Evolutionary conservation across 805 yeast genomes (phyloP).

Genomic region (Pichia heedii): DNA sequence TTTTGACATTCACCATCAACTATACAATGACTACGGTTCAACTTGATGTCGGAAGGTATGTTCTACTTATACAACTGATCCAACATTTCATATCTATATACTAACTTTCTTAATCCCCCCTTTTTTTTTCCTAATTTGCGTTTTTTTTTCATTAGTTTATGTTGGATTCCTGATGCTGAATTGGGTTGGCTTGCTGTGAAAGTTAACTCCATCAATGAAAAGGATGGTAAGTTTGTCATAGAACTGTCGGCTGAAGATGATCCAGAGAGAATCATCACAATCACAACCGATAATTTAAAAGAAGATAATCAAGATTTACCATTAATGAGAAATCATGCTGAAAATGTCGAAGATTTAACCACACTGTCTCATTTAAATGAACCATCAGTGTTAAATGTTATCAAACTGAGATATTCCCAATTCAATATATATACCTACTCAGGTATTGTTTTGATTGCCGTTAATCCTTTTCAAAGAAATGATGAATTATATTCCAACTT

Average conservation of each 20-base stretch:
- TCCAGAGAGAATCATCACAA: slow-evolving; percentile 33
- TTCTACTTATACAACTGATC: too few species aligned
- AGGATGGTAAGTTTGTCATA: slow-evolving; percentile 37
- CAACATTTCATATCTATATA: too few species aligned
- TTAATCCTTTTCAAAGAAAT: slow-evolving; percentile 89
- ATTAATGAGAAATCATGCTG: slow-evolving; percentile 82
- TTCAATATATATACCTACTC: slow-evolving; percentile 90
- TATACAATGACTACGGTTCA: slow-evolving; percentile 6
- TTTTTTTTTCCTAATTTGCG: background rate
- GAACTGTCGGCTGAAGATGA: slow-evolving; percentile 45
- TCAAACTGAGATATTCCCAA: slow-evolving; percentile 79
- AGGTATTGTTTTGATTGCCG: slow-evolving; percentile 93
- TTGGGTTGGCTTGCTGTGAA: slow-evolving; percentile 72
- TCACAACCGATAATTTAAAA: slow-evolving; percentile 39
- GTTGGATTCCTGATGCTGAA: slow-evolving; percentile 72
- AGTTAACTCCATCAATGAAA: slow-evolving; percentile 36
- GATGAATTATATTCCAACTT: slow-evolving; percentile 88
- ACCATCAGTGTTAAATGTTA: slow-evolving; percentile 94
- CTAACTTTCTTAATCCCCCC: background rate
- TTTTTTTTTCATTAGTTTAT: slow-evolving; percentile 36
- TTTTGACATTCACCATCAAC: background rate
- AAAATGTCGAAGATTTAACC: slow-evolving; percentile 91
- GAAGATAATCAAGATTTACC: slow-evolving; percentile 58
- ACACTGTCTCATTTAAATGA: slow-evolving; percentile 87
- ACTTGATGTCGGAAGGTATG: slow-evolving; percentile 9